Evolutionary conservation across 139 green algal species (phyloP).

Genomic region (Volvox africanus): DNA sequence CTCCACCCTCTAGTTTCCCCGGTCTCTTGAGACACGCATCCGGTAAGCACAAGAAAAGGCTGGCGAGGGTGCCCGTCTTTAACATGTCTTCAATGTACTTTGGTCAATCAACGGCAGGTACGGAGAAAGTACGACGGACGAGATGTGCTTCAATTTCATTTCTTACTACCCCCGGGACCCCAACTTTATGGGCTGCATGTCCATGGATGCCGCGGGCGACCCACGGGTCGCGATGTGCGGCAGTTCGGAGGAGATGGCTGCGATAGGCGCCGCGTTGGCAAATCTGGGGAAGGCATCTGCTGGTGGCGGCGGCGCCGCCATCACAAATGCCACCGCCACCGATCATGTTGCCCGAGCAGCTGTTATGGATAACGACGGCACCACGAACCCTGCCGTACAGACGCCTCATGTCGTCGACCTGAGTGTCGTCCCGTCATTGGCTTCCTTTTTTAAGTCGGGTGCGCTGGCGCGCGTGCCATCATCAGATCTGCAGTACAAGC

Average conservation of each 20-base stretch:
- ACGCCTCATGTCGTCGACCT: not conserved
- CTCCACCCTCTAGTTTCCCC: no score
- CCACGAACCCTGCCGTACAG: no score
- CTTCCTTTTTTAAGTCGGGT: constrained; percentile 6
- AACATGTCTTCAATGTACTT: no score
- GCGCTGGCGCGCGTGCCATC: not conserved
- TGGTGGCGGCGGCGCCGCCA: not conserved
- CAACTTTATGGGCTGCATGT: not conserved
- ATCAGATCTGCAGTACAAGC: not conserved
- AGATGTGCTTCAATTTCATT: constrained; percentile 49
- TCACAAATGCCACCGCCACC: not conserved
- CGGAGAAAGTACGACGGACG: constrained; percentile 23
- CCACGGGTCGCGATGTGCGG: constrained; percentile 16
- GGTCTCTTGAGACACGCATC: no score
- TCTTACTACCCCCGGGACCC: constrained; percentile 25
- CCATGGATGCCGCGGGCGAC: constrained; percentile 27
- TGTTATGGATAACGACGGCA: no score
- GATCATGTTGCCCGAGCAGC: no score
- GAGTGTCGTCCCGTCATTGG: not conserved
- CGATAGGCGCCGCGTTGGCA: not conserved
- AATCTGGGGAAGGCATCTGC: not conserved
- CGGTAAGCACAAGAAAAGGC: no score
- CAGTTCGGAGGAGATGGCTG: not conserved
- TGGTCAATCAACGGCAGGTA: constrained; percentile 6
- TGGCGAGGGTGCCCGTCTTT: no score